Evolutionary conservation across 306 rosid species (phyloP).

Genomic region (Lotus japonicus): DNA sequence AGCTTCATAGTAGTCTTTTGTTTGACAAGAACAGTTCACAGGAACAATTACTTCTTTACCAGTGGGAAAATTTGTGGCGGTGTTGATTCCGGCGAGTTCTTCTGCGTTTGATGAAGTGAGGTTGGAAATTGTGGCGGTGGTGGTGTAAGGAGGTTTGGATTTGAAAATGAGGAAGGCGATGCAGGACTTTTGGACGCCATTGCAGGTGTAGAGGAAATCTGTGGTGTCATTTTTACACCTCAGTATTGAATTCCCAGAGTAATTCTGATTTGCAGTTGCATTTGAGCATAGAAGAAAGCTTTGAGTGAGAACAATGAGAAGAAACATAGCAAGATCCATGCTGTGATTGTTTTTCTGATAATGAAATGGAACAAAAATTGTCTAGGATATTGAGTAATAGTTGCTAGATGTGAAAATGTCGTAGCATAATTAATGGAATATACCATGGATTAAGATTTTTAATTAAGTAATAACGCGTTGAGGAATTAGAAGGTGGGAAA

Average conservation of each 20-base stretch:
- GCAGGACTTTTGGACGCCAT: slow-evolving; percentile 38
- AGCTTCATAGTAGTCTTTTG: slow-evolving; percentile 37
- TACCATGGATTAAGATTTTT: too few species aligned
- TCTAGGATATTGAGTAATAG: background rate
- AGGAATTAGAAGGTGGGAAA: background rate
- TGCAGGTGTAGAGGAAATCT: slow-evolving; percentile 52
- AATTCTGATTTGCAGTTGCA: slow-evolving; percentile 35
- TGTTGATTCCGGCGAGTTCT: slow-evolving; percentile 41
- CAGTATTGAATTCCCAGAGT: slow-evolving; percentile 25
- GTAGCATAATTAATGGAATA: too few species aligned
- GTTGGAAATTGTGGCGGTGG: slow-evolving; percentile 38
- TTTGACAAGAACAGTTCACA: slow-evolving; percentile 42
- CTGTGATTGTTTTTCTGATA: background rate
- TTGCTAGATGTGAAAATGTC: too few species aligned
- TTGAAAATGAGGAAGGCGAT: slow-evolving; percentile 49
- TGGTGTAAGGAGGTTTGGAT: slow-evolving; percentile 41
- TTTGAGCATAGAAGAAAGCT: background rate
- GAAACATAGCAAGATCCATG: slow-evolving; percentile 5
- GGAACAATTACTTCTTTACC: slow-evolving; percentile 59
- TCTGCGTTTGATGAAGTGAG: slow-evolving; percentile 43
- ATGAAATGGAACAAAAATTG: background rate
- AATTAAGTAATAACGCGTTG: background rate
- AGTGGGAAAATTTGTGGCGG: slow-evolving; percentile 18
- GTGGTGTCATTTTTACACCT: slow-evolving; percentile 21
- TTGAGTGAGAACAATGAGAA: background rate